A percentile compares a stretch with the other conserved stretches of the same genome.
Evolutionary conservation across 2,329 filamentous ascomycete species (phyloP).

Genomic region (Cytospora schulzeri): DNA sequence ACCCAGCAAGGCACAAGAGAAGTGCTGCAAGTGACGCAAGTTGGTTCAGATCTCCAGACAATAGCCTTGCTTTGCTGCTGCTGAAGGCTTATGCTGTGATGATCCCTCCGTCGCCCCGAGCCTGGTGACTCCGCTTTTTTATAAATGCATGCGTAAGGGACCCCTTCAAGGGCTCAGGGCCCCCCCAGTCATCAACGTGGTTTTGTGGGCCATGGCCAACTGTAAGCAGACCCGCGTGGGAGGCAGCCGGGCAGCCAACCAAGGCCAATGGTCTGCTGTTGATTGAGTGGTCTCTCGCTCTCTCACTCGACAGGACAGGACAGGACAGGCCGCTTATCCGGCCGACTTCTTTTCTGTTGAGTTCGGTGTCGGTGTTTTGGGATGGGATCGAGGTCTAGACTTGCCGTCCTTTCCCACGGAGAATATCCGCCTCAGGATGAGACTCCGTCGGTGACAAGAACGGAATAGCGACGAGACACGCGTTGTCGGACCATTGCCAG

Average conservation of each 20-base stretch:
- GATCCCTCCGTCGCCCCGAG: too few species aligned
- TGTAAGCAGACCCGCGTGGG: conserved; percentile 23
- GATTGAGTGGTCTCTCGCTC: conserved; percentile 7
- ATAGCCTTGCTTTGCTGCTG: neutral
- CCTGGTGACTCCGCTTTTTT: neutral
- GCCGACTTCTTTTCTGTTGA: neutral
- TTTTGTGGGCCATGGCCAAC: conserved; percentile 4
- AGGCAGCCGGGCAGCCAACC: conserved; percentile 15
- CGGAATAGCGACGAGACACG: neutral
- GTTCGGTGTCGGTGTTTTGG: too few species aligned
- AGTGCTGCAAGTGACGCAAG: conserved; percentile 7
- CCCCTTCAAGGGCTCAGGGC: neutral
- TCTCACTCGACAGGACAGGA: too few species aligned
- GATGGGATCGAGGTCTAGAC: too few species aligned
- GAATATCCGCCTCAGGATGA: neutral
- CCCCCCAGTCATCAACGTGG: neutral
- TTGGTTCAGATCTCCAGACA: neutral
- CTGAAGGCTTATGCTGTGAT: neutral
- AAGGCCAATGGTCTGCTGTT: conserved; percentile 6
- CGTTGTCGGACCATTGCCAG: neutral
- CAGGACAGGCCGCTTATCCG: conserved; percentile 8
- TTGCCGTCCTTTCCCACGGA: neutral
- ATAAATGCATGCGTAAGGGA: neutral
- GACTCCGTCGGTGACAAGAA: neutral
- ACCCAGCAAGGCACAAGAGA: neutral